Evolutionary conservation across 345 rosid genomes (phyloP).

Genomic region (Citrus hindsii): DNA sequence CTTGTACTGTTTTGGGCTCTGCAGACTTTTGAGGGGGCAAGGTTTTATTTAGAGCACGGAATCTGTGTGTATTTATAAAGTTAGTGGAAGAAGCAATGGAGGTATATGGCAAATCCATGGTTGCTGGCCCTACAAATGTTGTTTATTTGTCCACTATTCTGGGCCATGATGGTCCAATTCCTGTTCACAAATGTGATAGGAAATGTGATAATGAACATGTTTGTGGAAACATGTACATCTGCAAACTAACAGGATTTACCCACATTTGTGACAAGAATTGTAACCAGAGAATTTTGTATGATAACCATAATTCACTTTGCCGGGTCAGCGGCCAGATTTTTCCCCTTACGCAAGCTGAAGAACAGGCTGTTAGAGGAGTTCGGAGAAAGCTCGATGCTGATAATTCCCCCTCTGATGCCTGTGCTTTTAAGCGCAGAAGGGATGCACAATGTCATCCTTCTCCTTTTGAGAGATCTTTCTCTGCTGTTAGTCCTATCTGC

Average conservation of each 20-base stretch:
- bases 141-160: conserved; percentile 86
- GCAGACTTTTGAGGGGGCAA: conserved; percentile 25
- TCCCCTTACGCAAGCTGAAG: conserved; percentile 73
- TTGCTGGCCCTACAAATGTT: conserved; percentile 66
- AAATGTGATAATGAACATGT: conserved; percentile 88
- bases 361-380: conserved; percentile 92
- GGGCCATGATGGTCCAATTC: conserved; percentile 69
- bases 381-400: conserved; percentile 94
- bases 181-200: conserved; percentile 87
- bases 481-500: conserved; percentile 85
- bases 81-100: conserved; percentile 52
- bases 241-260: conserved; percentile 88
- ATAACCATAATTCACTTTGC: conserved; percentile 91
- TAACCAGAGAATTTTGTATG: conserved; percentile 95
- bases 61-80: conserved; percentile 13
- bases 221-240: conserved; percentile 87
- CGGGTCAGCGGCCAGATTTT: conserved; percentile 78
- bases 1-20: conserved; percentile 24
- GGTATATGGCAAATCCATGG: conserved; percentile 69
- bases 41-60: conserved; percentile 9
- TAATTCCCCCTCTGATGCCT: conserved; percentile 61
- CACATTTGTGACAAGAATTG: conserved; percentile 99
- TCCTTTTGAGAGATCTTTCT: conserved; percentile 92
- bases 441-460: conserved; percentile 73
- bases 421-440: conserved; percentile 83